Percentiles rank a stretch among this genome's conserved stretches.
These are phyloP conservation scores for Alternaria panax DNA, from an alignment of 2,329 filamentous ascomycete genomes.

Conservation along the genomic window DNA sequence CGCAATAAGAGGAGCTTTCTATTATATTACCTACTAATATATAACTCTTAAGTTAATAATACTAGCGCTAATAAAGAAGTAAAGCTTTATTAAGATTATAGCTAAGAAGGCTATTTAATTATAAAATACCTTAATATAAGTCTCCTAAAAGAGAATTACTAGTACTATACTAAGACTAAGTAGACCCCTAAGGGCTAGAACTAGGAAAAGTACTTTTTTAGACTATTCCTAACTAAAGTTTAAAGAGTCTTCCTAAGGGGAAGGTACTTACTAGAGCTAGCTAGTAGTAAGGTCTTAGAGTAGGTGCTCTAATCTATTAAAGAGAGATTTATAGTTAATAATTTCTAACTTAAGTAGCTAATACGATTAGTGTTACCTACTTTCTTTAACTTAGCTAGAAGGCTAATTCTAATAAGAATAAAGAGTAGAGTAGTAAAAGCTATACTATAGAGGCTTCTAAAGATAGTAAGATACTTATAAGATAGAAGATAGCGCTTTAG, in stretches of 20 bases:
- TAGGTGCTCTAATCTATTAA: background rate
- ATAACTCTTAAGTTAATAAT: background rate
- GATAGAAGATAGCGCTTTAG: background rate
- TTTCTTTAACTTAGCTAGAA: background rate
- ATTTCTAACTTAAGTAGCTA: background rate
- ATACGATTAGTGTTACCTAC: background rate
- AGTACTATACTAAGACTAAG: background rate
- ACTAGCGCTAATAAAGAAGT: background rate
- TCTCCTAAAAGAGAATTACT: background rate
- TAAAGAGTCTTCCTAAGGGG: background rate
- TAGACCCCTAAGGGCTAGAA: background rate
- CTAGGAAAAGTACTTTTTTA: background rate
- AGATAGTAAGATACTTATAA: background rate
- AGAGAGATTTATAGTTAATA: no score
- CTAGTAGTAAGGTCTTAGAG: background rate
- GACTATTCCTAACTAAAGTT: background rate
- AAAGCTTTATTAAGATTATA: background rate
- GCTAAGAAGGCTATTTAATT: background rate
- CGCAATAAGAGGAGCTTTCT: background rate
- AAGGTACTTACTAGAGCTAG: background rate
- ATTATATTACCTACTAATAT: background rate
- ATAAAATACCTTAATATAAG: background rate
- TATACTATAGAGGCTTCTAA: no score
- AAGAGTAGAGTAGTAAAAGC: no score
- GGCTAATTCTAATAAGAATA: no score